A percentile compares a stretch with the other conserved stretches of the same genome.
Conservation (phyloP, 2,329 filamentous ascomycete species). For the Calonectria crousiana region DNA sequence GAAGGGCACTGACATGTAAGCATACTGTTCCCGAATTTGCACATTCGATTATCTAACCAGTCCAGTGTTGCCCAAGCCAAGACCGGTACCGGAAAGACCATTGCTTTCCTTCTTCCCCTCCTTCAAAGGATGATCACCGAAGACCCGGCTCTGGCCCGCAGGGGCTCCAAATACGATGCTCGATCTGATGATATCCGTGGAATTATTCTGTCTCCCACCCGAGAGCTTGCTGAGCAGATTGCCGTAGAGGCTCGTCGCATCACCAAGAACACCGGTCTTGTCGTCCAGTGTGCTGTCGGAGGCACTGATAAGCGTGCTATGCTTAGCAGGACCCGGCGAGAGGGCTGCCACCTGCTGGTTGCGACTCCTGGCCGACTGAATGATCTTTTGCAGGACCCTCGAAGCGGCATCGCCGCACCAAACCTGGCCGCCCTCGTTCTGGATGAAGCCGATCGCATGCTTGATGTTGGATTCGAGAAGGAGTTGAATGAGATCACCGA, state of each 20-base stretch:
- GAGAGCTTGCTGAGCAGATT: constrained; percentile 86
- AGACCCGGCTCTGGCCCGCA: constrained; percentile 71
- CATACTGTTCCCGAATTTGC: constrained; percentile 23
- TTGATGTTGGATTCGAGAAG: constrained; percentile 88
- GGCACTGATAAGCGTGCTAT: constrained; percentile 83
- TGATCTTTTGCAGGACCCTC: constrained; percentile 80
- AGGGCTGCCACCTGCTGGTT: constrained; percentile 90
- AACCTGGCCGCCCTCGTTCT: constrained; percentile 94
- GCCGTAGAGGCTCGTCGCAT: constrained; percentile 82
- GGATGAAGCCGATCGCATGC: constrained; percentile 97
- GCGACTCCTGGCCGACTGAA: constrained; percentile 90
- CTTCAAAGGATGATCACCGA: constrained; percentile 81
- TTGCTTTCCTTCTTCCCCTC: constrained; percentile 90
- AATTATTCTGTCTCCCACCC: constrained; percentile 82
- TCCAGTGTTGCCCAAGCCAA: constrained; percentile 89
- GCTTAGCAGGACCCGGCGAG: constrained; percentile 73
- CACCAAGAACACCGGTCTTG: constrained; percentile 72
- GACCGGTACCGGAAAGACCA: constrained; percentile 96
- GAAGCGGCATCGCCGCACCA: constrained; percentile 74
- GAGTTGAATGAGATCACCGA: constrained; percentile 73
- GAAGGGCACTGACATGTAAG: constrained; percentile 85
- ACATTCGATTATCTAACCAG: constrained; percentile 33
- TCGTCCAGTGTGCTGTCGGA: constrained; percentile 85
- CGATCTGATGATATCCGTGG: constrained; percentile 73
- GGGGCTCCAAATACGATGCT: constrained; percentile 49